Conservation (phyloP, 345 rosid species). For the Citrus reticulata region DNA sequence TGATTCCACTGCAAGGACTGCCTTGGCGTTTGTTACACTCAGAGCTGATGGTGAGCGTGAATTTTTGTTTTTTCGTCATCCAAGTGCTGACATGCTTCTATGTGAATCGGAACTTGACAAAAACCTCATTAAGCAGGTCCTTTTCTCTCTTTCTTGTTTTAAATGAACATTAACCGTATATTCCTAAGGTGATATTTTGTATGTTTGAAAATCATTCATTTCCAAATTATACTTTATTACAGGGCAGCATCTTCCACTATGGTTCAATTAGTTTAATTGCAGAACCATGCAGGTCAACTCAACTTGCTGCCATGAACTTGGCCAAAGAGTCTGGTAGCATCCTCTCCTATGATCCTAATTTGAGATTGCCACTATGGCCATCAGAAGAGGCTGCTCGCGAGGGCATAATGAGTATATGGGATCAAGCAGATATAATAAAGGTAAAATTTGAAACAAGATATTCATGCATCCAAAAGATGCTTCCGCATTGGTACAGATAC, state of each 20-base stretch:
- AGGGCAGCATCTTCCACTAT: constrained; percentile 91
- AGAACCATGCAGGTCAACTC: constrained; percentile 92
- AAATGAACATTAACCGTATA: background rate
- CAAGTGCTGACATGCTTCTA: constrained; percentile 99
- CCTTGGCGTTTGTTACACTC: constrained; percentile 87
- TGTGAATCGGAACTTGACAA: constrained; percentile 73
- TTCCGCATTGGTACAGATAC: background rate
- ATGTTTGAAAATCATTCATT: background rate
- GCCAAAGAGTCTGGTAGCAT: constrained; percentile 75
- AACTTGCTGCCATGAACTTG: constrained; percentile 83
- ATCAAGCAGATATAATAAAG: constrained; percentile 90
- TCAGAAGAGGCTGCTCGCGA: constrained; percentile 78
- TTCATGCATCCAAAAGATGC: background rate
- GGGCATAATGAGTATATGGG: constrained; percentile 88
- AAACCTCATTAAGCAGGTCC: constrained; percentile 72
- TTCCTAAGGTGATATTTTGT: background rate
- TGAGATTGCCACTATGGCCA: constrained; percentile 92
- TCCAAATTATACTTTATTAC: constrained; percentile 20
- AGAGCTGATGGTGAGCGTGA: constrained; percentile 97
- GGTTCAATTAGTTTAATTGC: constrained; percentile 95
- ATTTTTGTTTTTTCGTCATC: constrained; percentile 92
- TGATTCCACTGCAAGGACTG: constrained; percentile 79
- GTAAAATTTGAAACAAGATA: constrained; percentile 26
- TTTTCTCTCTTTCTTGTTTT: constrained; percentile 1
- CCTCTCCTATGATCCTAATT: constrained; percentile 92